A percentile compares a stretch with the other conserved stretches of the same genome.
Evolutionary conservation across 1,139 yeast species (phyloP).

Genomic region (Suhomyces bribrorum): DNA sequence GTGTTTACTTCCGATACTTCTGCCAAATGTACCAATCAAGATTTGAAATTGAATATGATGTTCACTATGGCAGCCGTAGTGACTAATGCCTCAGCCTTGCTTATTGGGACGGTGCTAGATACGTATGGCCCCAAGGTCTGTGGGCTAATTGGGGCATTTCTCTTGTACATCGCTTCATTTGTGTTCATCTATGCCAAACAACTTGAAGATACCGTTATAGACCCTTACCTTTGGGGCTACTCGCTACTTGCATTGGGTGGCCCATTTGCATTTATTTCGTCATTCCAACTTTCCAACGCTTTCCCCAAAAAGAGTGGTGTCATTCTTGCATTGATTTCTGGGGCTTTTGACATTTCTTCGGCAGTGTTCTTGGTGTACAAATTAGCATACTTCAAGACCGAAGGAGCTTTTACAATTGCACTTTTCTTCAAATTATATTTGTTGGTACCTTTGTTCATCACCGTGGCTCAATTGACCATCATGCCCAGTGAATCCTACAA

Average conservation of each 20-base stretch:
- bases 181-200: conserved; percentile 37
- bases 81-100: conserved; percentile 46
- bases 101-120: conserved; percentile 44
- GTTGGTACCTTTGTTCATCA: conserved; percentile 42
- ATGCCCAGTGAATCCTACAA: conserved; percentile 47
- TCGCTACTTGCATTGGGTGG: conserved; percentile 48
- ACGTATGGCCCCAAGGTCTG: conserved; percentile 45
- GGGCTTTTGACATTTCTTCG: conserved; percentile 51
- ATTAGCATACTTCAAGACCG: conserved; percentile 28
- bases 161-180: conserved; percentile 38
- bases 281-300: conserved; percentile 47
- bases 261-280: conserved; percentile 47
- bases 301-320: conserved; percentile 45
- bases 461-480: conserved; percentile 38
- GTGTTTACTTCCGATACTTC: conserved; percentile 3
- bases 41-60: conserved; percentile 47
- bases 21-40: conserved; percentile 39
- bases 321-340: conserved; percentile 45
- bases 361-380: conserved; percentile 45
- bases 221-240: conserved; percentile 46
- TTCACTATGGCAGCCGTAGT: conserved; percentile 48
- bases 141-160: conserved; percentile 43
- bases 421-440: conserved; percentile 39
- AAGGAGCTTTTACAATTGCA: conserved; percentile 33
- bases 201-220: conserved; percentile 24